Conservation (phyloP, 73 alveolate genomes). For the Tetrahymena malaccensis region DNA sequence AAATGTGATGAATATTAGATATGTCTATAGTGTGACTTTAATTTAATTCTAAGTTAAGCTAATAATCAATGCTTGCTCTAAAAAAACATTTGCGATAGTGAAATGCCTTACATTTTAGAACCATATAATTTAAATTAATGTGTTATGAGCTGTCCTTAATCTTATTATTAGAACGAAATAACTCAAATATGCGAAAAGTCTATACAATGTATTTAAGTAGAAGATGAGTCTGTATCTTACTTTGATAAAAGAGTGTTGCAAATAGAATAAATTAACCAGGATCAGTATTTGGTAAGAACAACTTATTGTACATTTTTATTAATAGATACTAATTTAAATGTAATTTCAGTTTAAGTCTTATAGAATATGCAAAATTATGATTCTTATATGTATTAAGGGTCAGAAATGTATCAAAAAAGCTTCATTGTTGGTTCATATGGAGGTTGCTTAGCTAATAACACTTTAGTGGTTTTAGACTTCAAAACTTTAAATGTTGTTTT, state of each 20-base stretch:
- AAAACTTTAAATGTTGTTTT: not conserved
- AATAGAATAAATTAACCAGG: not conserved
- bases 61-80: too few relatives aligned
- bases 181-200: not conserved
- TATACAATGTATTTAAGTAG: not conserved
- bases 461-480: not conserved
- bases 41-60: too few relatives aligned
- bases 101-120: too few relatives aligned
- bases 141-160: not conserved
- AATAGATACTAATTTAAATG: not conserved
- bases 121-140: too few relatives aligned
- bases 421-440: not conserved
- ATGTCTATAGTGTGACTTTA: too few relatives aligned
- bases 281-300: not conserved
- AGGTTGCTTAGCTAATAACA: not conserved
- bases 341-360: not conserved
- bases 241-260: not conserved
- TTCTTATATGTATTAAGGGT: not conserved
- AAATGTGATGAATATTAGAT: too few relatives aligned
- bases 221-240: not conserved
- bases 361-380: too few relatives aligned
- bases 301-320: not conserved
- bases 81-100: too few relatives aligned
- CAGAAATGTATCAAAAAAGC: not conserved
- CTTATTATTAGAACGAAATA: not conserved